A percentile compares a stretch with the other conserved stretches of the same genome.
phyloP scores from a whole-genome alignment of 2,329 filamentous ascomycete genomes.

The Madurella fahalii region DNA sequence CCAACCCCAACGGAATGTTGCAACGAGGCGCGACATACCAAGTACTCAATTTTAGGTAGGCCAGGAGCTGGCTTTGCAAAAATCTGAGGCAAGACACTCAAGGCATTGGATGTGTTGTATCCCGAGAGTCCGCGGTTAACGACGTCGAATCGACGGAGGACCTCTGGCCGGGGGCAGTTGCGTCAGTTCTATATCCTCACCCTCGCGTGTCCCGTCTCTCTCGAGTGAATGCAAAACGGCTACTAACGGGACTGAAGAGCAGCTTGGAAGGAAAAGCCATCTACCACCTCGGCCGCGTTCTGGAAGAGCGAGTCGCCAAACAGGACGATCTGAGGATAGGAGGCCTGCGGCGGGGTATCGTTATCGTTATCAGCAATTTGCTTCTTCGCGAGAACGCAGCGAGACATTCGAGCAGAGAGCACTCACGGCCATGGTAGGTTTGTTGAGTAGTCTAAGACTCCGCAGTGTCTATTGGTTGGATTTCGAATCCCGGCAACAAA shows the following conservation, averaged over 20 bases:
- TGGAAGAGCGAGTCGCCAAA: constrained; percentile 91
- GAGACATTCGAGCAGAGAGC: neutral
- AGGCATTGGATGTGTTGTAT: constrained; percentile 74
- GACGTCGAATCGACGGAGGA: constrained; percentile 74
- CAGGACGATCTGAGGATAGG: constrained; percentile 72
- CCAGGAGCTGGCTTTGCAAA: constrained; percentile 61
- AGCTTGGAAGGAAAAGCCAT: constrained; percentile 71
- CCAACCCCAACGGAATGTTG: no score
- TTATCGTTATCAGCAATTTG: constrained; percentile 8
- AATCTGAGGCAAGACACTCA: constrained; percentile 64
- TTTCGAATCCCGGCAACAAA: neutral
- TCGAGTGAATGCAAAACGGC: neutral
- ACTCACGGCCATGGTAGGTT: constrained; percentile 22
- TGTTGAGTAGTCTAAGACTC: neutral
- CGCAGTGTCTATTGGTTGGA: neutral
- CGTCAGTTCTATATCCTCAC: constrained; percentile 2
- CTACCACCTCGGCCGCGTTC: constrained; percentile 53
- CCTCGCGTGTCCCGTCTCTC: neutral
- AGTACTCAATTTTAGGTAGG: constrained; percentile 59
- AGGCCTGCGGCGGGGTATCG: constrained; percentile 34
- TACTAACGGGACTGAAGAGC: constrained; percentile 64
- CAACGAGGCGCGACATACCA: constrained; percentile 45
- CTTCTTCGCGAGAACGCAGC: neutral
- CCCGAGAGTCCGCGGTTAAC: constrained; percentile 85
- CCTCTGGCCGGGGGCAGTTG: constrained; percentile 49